phyloP scores from a whole-genome alignment of 2,329 filamentous ascomycete genomes.

The Plenodomus tracheiphilus region DNA sequence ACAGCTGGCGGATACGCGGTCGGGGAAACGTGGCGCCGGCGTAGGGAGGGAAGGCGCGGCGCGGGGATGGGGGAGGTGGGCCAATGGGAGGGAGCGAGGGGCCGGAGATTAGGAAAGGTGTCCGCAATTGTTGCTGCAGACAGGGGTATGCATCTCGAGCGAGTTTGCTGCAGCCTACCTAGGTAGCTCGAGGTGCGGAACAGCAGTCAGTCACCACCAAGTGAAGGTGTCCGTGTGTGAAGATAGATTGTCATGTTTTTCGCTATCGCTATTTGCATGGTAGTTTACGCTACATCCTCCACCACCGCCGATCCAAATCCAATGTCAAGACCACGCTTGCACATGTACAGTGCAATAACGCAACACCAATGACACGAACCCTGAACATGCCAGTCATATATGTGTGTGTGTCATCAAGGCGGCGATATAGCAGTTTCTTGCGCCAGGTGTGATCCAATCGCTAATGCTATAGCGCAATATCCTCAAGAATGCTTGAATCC shows the following conservation, averaged over 20 bases:
- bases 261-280: conserved; percentile 1
- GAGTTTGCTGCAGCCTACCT: too few species aligned
- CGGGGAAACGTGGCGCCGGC: conserved; percentile 25
- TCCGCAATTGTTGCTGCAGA: too few species aligned
- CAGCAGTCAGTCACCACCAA: too few species aligned
- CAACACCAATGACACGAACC: not conserved
- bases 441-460: not conserved
- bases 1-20: conserved; percentile 41
- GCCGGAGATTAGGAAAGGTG: not conserved
- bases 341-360: not conserved
- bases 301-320: not conserved
- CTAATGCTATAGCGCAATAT: not conserved
- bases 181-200: too few species aligned
- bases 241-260: not conserved
- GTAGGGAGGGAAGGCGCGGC: conserved; percentile 20
- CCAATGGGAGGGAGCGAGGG: conserved; percentile 16
- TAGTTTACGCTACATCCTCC: conserved; percentile 1
- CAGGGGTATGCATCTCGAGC: not conserved
- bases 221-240: not conserved
- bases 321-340: not conserved
- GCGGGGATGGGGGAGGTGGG: conserved; percentile 10
- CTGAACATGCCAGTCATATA: not conserved
- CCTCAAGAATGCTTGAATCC: not conserved
- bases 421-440: not conserved
- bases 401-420: not conserved